Evolutionary conservation across 805 yeast species (phyloP), one percentile per base, ranked within the genome.

Genomic region (Wickerhamiella lipophila): DNA sequence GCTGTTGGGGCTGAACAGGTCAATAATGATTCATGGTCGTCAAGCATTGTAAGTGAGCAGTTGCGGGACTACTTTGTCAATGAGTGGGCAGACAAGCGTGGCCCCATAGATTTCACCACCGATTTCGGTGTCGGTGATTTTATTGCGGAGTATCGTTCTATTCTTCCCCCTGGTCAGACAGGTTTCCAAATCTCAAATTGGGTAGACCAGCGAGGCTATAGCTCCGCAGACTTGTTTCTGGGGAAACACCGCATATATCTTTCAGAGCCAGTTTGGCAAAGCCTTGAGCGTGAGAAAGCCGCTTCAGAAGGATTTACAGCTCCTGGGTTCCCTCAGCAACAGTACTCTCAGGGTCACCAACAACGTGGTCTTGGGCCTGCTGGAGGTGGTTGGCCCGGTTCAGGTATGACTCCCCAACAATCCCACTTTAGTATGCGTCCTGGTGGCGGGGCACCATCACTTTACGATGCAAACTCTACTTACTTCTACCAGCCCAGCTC

Each of bases 61-160:
- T 53, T 66, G 12, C 59, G 71, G 13, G 61, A 59, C 30, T 56
- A 63, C 56, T 63, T 58, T 41, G 50, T 68, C 25, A 56, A 64
- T 6, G 71, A 68, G 46, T 67, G 71, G 71, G 60, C 64, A 4
- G 56, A 57, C 30, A 60, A 66, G 30, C 57, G 65, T n/a, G 52
- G 60, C 7, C 50, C 58, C 5, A 49, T 57, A 12, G 69, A 68
- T 50, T 68, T 57, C 53, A 65, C 70, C 11, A 67, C 68, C 21
- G 72, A 68, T 48, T 68, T 65, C 52, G 70, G 61, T 11, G 52
- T 58, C 15, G 61, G 60, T 29, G 72, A 68, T 52, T 68, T 68
- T 41, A 47, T 64, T 27, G 61, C 57, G 27, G 55, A 60, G 23
- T 68, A 64, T 49, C 52, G 64, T 1, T 43, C 62, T 1, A 46